Evolutionary conservation across 2,329 filamentous ascomycete species (phyloP).

Genomic region (Colletotrichum kahawae): DNA sequence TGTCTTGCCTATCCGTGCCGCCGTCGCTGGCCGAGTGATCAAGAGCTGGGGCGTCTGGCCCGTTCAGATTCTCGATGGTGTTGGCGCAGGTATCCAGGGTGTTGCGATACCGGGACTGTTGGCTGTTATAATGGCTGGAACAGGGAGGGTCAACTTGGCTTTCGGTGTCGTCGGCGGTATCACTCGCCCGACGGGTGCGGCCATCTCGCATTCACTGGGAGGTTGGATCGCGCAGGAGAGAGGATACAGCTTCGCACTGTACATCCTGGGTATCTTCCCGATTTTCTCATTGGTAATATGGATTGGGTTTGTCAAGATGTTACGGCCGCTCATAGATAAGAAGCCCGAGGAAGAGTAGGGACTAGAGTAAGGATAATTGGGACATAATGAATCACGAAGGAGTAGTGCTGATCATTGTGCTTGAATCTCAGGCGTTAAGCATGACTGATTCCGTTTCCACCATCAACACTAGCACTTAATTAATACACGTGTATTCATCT

Average conservation of each 20-base stretch:
- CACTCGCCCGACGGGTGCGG: conserved; percentile 8
- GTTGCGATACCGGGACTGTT: conserved; percentile 7
- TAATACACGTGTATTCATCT: neutral
- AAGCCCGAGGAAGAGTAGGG: neutral
- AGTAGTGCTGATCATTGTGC: fast-evolving
- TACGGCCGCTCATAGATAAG: conserved; percentile 3
- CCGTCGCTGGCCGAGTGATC: neutral
- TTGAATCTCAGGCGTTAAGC: neutral
- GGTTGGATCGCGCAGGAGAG: conserved; percentile 5
- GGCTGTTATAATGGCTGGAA: conserved; percentile 13
- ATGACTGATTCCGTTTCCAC: fast-evolving
- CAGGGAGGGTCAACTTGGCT: neutral
- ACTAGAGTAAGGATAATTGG: neutral
- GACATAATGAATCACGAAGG: neutral
- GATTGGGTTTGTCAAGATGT: neutral
- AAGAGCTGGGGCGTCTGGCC: conserved; percentile 13
- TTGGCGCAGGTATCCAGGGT: conserved; percentile 14
- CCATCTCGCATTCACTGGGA: conserved; percentile 4
- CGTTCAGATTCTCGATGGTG: conserved; percentile 10
- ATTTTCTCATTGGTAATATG: conserved; percentile 3
- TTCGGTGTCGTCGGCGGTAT: conserved; percentile 10
- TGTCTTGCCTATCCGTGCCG: neutral
- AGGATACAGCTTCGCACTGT: conserved; percentile 12
- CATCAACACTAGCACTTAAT: fast-evolving
- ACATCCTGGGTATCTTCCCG: conserved; percentile 5